Percentiles rank a stretch among this genome's conserved stretches.
Evolutionary conservation across 1,284 basidiomycete species (phyloP).

Genomic region (Coriolopsis trogii): DNA sequence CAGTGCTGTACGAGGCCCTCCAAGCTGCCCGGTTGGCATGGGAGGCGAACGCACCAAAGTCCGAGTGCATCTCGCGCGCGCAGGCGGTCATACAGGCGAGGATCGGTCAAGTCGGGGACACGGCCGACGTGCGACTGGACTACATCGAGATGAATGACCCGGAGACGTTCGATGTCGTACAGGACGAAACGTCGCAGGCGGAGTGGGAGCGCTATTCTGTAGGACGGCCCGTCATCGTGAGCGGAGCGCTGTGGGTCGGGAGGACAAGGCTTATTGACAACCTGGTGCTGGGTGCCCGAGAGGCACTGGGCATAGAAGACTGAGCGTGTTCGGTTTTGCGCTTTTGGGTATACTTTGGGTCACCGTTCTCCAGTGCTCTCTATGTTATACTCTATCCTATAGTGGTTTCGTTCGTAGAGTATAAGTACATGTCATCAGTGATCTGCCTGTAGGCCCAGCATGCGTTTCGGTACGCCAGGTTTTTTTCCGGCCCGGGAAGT

Average conservation of each 20-base stretch:
- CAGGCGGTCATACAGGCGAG: conserved; percentile 41
- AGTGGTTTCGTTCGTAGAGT: too few species aligned
- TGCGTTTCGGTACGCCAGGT: too few species aligned
- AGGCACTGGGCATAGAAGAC: conserved; percentile 28
- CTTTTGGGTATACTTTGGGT: too few species aligned
- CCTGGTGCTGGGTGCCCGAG: conserved; percentile 69
- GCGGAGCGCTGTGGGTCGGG: conserved; percentile 89
- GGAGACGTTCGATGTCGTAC: conserved; percentile 68
- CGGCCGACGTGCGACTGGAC: conserved; percentile 70
- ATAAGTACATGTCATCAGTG: too few species aligned
- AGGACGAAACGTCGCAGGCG: conserved; percentile 35
- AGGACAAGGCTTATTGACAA: conserved; percentile 95
- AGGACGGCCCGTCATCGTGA: conserved; percentile 69
- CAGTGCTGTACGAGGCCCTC: conserved; percentile 75
- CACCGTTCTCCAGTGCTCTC: too few species aligned
- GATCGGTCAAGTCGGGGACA: conserved; percentile 27
- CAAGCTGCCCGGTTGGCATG: conserved; percentile 57
- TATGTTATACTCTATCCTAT: too few species aligned
- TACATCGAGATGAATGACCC: conserved; percentile 92
- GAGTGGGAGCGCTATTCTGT: conserved; percentile 27
- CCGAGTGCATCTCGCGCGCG: conserved; percentile 53
- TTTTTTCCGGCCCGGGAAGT: too few species aligned
- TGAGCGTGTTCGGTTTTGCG: too few species aligned
- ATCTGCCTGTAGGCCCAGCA: too few species aligned
- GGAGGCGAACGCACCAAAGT: conserved; percentile 53